Percentiles rank a stretch among this genome's conserved stretches.
These are phyloP conservation scores for Phytophthora parvispora DNA, from an alignment of 352 stramenopile genomes.

Conservation along the genomic window DNA sequence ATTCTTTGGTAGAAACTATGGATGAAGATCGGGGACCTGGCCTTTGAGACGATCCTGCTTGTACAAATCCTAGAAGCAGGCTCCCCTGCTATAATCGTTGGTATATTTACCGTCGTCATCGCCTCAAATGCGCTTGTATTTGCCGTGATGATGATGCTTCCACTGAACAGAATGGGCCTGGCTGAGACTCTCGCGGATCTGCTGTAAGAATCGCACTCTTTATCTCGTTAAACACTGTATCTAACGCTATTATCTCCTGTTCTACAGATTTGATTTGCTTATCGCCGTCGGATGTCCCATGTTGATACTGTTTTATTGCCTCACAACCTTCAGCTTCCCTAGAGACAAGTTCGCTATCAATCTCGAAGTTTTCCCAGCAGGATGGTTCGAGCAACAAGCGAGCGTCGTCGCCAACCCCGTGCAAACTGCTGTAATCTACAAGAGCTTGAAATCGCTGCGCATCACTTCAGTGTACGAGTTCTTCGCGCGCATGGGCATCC, in stretches of 20 bases:
- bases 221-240: not conserved
- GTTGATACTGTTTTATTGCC: conserved; percentile 37
- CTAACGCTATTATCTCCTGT: too few relatives aligned
- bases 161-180: conserved; percentile 6
- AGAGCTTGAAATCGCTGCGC: conserved; percentile 41
- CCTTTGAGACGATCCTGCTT: conserved; percentile 26
- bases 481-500: conserved; percentile 39
- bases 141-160: conserved; percentile 29
- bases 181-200: conserved; percentile 19
- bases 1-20: conserved; percentile 18
- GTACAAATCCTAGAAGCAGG: conserved; percentile 30
- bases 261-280: conserved; percentile 42
- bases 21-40: conserved; percentile 35
- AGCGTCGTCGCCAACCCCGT: conserved; percentile 27
- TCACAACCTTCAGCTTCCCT: conserved; percentile 41
- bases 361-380: conserved; percentile 22
- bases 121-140: conserved; percentile 21
- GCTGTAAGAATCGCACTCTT: conserved; percentile 1
- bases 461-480: conserved; percentile 35
- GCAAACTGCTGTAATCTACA: conserved; percentile 27
- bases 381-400: conserved; percentile 35
- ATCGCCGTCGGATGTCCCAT: conserved; percentile 45
- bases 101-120: conserved; percentile 28
- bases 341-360: conserved; percentile 41
- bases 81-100: conserved; percentile 18